phyloP scores from a whole-genome alignment of 31 red algal species.

The Odonthalia washingtoniensis region DNA sequence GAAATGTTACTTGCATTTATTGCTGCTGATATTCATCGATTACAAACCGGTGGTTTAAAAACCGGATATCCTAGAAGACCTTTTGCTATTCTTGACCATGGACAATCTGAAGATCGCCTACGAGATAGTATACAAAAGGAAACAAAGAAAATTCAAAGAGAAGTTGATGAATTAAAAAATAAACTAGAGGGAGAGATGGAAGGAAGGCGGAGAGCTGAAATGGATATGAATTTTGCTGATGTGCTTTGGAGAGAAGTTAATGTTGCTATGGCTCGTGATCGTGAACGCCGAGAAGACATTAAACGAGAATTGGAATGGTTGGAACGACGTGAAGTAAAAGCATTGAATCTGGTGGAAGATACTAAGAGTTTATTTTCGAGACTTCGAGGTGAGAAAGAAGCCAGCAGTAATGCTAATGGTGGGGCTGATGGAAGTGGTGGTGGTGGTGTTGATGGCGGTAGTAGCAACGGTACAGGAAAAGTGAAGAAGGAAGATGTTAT shows the following conservation, averaged over 20 bases:
- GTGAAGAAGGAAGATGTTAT: constrained; percentile 22
- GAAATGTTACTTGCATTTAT: constrained; percentile 45
- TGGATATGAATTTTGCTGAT: constrained; percentile 55
- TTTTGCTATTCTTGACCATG: constrained; percentile 37
- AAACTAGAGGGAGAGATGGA: constrained; percentile 63
- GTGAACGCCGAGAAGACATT: background rate
- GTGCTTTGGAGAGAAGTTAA: constrained; percentile 18
- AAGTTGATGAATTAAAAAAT: constrained; percentile 47
- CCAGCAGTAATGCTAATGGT: background rate
- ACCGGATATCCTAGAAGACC: constrained; percentile 48
- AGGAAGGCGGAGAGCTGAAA: constrained; percentile 41
- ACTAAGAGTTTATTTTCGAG: constrained; percentile 41
- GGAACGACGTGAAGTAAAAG: background rate
- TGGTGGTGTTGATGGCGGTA: constrained; percentile 2
- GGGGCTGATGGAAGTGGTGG: background rate
- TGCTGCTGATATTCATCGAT: constrained; percentile 34
- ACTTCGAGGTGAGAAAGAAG: constrained; percentile 19
- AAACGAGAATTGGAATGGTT: constrained; percentile 37
- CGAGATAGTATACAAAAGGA: constrained; percentile 4
- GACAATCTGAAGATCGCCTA: constrained; percentile 26
- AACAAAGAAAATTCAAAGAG: constrained; percentile 58
- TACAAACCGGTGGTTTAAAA: constrained; percentile 24
- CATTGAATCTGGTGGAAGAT: constrained; percentile 25
- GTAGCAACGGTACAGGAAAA: constrained; percentile 15
- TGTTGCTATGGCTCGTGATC: background rate